Evolutionary conservation across 1,139 yeast species (phyloP), one percentile per base, ranked within the genome.

Genomic region (Lodderomyces jiufengensis): DNA sequence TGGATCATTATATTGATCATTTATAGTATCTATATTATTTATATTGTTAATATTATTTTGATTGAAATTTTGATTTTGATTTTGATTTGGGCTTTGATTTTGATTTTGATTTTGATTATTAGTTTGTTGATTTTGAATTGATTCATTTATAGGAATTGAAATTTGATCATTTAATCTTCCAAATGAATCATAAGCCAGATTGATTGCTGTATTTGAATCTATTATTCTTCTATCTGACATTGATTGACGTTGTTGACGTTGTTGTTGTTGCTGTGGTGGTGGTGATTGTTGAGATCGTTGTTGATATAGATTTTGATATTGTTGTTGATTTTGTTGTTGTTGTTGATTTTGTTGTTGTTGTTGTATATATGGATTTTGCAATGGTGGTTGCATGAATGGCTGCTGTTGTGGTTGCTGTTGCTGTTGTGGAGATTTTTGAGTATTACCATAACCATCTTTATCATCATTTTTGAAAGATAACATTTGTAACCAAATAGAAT

Each of bases 401-500:
- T 13, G 8, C 14, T 14, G 11, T 13, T 14, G 12, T 5, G n/a
- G 5, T 25, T 25, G 13, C 18, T 30, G 31, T 11, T 16, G 33
- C 24, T 26, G 24, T 6, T 18, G n/a, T 8, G n/a, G 29, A 25
- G 7, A 21, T 21, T 15, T 33, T 27, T 31, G 20, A 10, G 20
- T n/a, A 30, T 32, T 35, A 15, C 3, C 15, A 5, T 32, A 34
- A 5, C 29, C 41, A 27, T 32, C 37, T 24, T 36, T 33, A 27
- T 37, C 42, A n/a, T 23, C 29, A 15, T 29, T 38, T 23, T 33
- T 41, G 33, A 33, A 32, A 4, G 40, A 38, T 20, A 64, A 52
- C 50, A 66, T 55, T 39, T 62, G 66, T 29, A 59, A 45, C 73
- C 73, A 68, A 12, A 66, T 42, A 33, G 59, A 56, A 46, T 68